phyloP scores from a whole-genome alignment of 768 basidiomycete genomes.

The Royoungia palumana region DNA sequence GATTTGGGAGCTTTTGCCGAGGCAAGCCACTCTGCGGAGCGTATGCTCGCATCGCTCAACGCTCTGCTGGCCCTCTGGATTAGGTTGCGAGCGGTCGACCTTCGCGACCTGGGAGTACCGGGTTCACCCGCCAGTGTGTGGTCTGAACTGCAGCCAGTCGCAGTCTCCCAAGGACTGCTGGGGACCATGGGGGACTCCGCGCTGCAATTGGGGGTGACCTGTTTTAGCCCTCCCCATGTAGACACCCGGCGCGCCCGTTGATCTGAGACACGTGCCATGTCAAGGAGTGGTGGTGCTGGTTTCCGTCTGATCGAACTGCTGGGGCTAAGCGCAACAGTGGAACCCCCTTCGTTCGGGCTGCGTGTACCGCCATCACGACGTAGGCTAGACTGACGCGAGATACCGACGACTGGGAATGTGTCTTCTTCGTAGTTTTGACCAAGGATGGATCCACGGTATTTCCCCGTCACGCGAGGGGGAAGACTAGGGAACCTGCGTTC shows the following conservation, averaged over 20 bases:
- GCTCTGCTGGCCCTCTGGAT: slow-evolving; percentile 20
- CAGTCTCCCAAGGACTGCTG: slow-evolving; percentile 5
- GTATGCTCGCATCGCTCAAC: slow-evolving; percentile 28
- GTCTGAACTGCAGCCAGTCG: slow-evolving; percentile 1
- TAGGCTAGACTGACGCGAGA: slow-evolving; percentile 25
- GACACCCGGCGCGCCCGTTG: slow-evolving; percentile 7
- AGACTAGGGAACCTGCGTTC: slow-evolving; percentile 53
- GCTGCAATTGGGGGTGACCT: neutral
- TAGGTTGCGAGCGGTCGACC: slow-evolving; percentile 12
- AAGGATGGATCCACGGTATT: slow-evolving; percentile 24
- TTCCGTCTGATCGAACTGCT: slow-evolving; percentile 30
- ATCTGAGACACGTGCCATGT: slow-evolving; percentile 8
- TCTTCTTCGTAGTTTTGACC: slow-evolving; percentile 24
- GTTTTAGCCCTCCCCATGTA: slow-evolving; percentile 26
- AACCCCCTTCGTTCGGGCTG: slow-evolving; percentile 8
- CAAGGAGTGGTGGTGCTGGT: slow-evolving; percentile 29
- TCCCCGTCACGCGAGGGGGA: slow-evolving; percentile 35
- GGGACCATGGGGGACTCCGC: slow-evolving; percentile 5
- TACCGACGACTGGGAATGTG: slow-evolving; percentile 19
- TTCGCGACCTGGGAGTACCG: slow-evolving; percentile 11
- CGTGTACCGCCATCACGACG: slow-evolving; percentile 3
- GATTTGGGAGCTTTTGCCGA: slow-evolving; percentile 18
- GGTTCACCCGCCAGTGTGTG: neutral
- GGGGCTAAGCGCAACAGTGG: slow-evolving; percentile 6
- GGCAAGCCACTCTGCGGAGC: slow-evolving; percentile 31